Evolutionary conservation across 2,329 filamentous ascomycete species (phyloP).

Genomic region (Sclerotinia subarctica): DNA sequence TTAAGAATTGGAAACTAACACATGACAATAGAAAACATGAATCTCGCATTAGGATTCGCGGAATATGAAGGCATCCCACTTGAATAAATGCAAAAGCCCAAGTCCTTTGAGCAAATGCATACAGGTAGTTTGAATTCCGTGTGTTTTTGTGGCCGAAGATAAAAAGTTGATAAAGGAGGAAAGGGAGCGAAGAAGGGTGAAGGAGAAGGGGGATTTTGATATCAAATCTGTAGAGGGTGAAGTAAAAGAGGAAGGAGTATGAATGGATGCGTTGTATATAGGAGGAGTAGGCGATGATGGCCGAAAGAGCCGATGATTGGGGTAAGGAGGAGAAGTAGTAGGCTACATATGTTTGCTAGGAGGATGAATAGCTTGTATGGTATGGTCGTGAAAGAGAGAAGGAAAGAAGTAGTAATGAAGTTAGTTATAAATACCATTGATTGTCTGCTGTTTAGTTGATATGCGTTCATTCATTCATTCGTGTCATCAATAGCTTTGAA

Average conservation of each 20-base stretch:
- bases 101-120: conserved; percentile 12
- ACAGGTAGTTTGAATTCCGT: conserved; percentile 20
- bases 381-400: background rate
- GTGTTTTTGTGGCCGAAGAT: conserved; percentile 13
- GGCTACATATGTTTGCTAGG: too few species aligned
- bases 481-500: background rate
- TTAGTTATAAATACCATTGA: background rate
- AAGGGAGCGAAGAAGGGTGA: background rate
- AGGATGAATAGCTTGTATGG: background rate
- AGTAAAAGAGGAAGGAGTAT: background rate
- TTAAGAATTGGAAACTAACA: background rate
- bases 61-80: conserved; percentile 84
- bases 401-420: background rate
- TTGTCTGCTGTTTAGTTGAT: background rate
- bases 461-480: background rate
- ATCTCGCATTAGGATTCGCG: conserved; percentile 80
- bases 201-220: background rate
- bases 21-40: conserved; percentile 72
- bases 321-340: background rate
- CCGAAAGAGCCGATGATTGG: background rate
- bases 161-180: background rate
- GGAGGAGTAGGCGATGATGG: too few species aligned
- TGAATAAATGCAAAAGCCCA: conserved; percentile 31
- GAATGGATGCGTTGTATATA: conserved; percentile 7
- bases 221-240: background rate